A percentile compares a stretch with the other conserved stretches of the same genome.
phyloP scores from a whole-genome alignment of 2,329 filamentous ascomycete genomes.

The Ceratocystiopsis brevicomis region DNA sequence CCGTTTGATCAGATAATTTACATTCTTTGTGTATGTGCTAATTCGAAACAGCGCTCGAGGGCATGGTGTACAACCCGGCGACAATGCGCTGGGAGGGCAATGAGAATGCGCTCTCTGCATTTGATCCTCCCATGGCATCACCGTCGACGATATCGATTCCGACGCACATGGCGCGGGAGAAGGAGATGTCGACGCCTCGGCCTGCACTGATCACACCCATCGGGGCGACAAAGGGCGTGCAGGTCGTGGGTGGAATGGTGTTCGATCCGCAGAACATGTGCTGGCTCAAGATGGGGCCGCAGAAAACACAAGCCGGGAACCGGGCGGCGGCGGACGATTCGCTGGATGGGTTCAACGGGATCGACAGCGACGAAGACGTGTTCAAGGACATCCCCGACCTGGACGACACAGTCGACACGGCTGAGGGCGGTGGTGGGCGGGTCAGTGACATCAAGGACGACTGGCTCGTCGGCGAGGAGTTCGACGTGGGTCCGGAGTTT shows the following conservation, averaged over 20 bases:
- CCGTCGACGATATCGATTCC: constrained; percentile 29
- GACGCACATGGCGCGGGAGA: constrained; percentile 29
- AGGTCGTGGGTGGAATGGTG: constrained; percentile 94
- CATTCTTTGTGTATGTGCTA: neutral
- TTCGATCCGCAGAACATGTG: constrained; percentile 96
- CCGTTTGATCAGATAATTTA: neutral
- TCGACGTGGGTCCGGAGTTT: constrained; percentile 92
- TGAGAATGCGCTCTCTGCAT: constrained; percentile 63
- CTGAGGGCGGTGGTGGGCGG: constrained; percentile 30
- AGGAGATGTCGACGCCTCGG: constrained; percentile 39
- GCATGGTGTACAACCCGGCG: constrained; percentile 86
- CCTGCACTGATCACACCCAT: constrained; percentile 84
- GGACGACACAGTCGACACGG: constrained; percentile 44
- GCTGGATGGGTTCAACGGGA: constrained; percentile 45
- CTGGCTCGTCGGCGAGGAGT: constrained; percentile 85
- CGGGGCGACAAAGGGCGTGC: constrained; percentile 64
- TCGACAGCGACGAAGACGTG: constrained; percentile 79
- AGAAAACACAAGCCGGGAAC: constrained; percentile 13
- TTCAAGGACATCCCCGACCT: constrained; percentile 92
- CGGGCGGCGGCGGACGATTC: constrained; percentile 34
- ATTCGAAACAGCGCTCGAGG: constrained; percentile 50
- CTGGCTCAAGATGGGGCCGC: constrained; percentile 63
- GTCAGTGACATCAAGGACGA: constrained; percentile 50
- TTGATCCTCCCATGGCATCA: constrained; percentile 45
- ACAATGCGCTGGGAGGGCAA: constrained; percentile 92